Conservation (phyloP, 768 basidiomycete genomes). For the Tylopilus balloui region DNA sequence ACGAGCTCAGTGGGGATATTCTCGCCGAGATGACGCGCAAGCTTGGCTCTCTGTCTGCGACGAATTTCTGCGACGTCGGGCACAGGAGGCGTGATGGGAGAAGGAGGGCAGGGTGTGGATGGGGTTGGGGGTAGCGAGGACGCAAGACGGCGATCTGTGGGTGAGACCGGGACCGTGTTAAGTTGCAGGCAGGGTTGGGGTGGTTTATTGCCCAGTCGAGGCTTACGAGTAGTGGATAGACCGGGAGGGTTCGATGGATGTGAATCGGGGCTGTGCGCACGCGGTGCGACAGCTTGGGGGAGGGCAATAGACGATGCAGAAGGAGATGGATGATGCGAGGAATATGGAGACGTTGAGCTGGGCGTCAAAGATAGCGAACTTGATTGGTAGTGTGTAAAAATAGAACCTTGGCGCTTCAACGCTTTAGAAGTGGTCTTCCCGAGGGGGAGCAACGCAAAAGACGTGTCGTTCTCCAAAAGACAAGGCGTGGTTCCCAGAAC, state of each 20-base stretch:
- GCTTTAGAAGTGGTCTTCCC: slow-evolving; percentile 15
- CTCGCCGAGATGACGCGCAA: slow-evolving; percentile 55
- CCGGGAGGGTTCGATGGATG: slow-evolving; percentile 16
- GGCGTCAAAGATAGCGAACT: slow-evolving; percentile 23
- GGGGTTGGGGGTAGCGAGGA: slow-evolving; percentile 13
- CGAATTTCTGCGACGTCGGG: slow-evolving; percentile 33
- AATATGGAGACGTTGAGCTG: slow-evolving; percentile 10
- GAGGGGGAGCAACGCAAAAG: slow-evolving; percentile 23
- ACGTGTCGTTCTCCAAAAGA: slow-evolving; percentile 27
- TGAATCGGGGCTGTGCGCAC: slow-evolving; percentile 6
- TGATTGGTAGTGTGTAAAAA: slow-evolving; percentile 23
- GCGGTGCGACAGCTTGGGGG: slow-evolving; percentile 1
- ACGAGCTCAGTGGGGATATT: slow-evolving; percentile 55
- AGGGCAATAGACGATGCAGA: slow-evolving; percentile 19
- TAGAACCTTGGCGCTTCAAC: slow-evolving; percentile 32
- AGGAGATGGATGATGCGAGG: slow-evolving; percentile 9
- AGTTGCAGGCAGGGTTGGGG: slow-evolving; percentile 24
- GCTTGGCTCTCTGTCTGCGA: slow-evolving; percentile 53
- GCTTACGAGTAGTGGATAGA: slow-evolving; percentile 12
- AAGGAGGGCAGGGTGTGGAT: slow-evolving; percentile 9
- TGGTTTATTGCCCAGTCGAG: slow-evolving; percentile 11
- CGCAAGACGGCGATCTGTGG: slow-evolving; percentile 7
- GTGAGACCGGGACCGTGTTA: slow-evolving; percentile 13
- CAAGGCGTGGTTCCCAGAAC: slow-evolving; percentile 36
- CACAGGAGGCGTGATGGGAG: slow-evolving; percentile 18